Conservation (phyloP, 495 filamentous ascomycete species). For the Pseudomonodictys pantanalensis region DNA sequence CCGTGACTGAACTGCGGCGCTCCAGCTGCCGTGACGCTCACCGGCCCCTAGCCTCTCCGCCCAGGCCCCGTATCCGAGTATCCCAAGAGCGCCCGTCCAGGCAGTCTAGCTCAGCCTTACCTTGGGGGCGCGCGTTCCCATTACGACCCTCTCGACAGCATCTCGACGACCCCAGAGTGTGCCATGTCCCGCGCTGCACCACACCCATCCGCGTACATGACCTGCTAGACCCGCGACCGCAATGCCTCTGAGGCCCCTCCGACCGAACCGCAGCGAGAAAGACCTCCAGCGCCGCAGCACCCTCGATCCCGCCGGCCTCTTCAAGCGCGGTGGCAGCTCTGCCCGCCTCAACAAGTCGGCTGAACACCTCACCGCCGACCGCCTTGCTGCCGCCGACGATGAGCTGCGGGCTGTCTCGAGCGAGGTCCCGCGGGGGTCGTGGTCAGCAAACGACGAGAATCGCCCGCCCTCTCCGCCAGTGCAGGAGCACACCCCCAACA, state of each 20-base stretch:
- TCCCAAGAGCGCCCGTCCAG: too few relatives aligned
- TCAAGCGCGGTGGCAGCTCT: slow-evolving; percentile 32
- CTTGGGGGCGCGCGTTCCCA: slow-evolving; percentile 1
- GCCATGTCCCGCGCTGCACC: slow-evolving; percentile 33
- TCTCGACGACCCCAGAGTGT: slow-evolving; percentile 15
- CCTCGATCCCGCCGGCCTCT: slow-evolving; percentile 36
- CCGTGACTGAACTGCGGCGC: too few relatives aligned
- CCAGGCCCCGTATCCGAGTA: not conserved
- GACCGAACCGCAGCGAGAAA: slow-evolving; percentile 37
- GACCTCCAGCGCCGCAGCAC: slow-evolving; percentile 43
- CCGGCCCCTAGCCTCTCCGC: not conserved
- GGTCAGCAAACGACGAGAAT: slow-evolving; percentile 6
- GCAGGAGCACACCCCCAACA: slow-evolving; percentile 39
- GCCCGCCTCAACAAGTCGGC: slow-evolving; percentile 24
- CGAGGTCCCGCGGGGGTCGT: slow-evolving; percentile 18
- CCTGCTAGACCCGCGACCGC: slow-evolving; percentile 25
- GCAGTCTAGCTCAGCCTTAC: slow-evolving; percentile 33
- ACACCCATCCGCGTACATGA: slow-evolving; percentile 30
- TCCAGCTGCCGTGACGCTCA: too few relatives aligned
- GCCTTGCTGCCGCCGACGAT: slow-evolving; percentile 30
- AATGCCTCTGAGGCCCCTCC: slow-evolving; percentile 44
- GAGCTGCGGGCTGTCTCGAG: slow-evolving; percentile 25
- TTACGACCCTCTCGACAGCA: slow-evolving; percentile 4
- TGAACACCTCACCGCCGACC: slow-evolving; percentile 23
- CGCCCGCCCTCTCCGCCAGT: slow-evolving; percentile 32